These are phyloP conservation scores for Aspergillus ruber DNA, from an alignment of 2,329 filamentous ascomycete species.

Conservation along the genomic window DNA sequence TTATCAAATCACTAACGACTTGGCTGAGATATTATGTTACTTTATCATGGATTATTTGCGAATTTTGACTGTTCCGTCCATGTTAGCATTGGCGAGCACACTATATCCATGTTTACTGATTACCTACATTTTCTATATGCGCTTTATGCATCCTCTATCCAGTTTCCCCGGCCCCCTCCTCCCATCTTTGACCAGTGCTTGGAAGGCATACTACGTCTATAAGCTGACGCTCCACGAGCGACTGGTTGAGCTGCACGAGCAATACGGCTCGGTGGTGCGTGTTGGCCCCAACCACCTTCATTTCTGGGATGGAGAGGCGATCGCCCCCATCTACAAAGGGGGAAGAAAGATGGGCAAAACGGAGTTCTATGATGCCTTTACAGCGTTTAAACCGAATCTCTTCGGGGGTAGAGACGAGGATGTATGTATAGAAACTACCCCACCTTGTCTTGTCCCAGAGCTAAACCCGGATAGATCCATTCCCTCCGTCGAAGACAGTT, in stretches of 20 bases:
- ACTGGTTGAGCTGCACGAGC: conserved; percentile 1
- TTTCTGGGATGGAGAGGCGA: conserved; percentile 9
- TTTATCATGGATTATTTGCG: too few species aligned
- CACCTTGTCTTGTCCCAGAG: not conserved
- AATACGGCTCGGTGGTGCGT: not conserved
- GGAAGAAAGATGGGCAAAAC: conserved; percentile 8
- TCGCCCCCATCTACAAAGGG: conserved; percentile 9
- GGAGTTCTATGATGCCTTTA: conserved; percentile 8
- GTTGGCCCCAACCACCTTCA: conserved; percentile 9
- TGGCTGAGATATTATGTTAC: too few species aligned
- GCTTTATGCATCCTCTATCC: not conserved
- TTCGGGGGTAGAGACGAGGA: conserved; percentile 6
- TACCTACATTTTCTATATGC: not conserved
- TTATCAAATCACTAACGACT: too few species aligned
- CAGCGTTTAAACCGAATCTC: conserved; percentile 9
- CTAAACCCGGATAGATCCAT: conserved; percentile 1
- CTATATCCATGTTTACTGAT: too few species aligned
- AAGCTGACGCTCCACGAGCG: conserved; percentile 3
- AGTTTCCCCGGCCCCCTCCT: conserved; percentile 2
- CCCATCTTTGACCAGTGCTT: conserved; percentile 2
- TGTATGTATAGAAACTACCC: not conserved
- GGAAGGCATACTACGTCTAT: conserved; percentile 5
- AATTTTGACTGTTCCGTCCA: too few species aligned
- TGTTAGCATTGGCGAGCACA: too few species aligned
- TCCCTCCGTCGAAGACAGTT: conserved; percentile 6